Evolutionary conservation across 2,329 filamentous ascomycete genomes (phyloP).

Genomic region (Venturiaceae sp.): DNA sequence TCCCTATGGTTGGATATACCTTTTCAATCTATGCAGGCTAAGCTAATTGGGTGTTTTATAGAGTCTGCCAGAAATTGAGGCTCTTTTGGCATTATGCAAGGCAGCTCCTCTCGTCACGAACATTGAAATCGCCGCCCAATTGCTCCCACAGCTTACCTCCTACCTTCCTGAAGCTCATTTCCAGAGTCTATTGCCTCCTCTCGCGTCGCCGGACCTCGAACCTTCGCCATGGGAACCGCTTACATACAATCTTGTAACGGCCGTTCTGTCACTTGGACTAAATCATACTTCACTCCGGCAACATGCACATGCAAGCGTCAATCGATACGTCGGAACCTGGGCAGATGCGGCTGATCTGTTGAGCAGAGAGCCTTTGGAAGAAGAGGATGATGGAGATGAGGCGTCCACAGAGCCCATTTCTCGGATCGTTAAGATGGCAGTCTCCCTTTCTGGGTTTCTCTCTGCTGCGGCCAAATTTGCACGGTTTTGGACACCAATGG

Average conservation of each 20-base stretch:
- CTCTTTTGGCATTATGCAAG: slow-evolving; percentile 83
- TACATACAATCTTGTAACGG: slow-evolving; percentile 67
- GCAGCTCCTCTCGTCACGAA: slow-evolving; percentile 68
- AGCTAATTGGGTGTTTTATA: slow-evolving; percentile 23
- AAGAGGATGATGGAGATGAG: slow-evolving; percentile 42
- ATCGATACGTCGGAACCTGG: slow-evolving; percentile 65
- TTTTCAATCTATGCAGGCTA: slow-evolving; percentile 4
- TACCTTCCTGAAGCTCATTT: slow-evolving; percentile 80
- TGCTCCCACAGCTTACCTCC: slow-evolving; percentile 68
- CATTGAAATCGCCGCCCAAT: slow-evolving; percentile 62
- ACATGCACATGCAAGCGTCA: slow-evolving; percentile 55
- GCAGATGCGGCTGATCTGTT: slow-evolving; percentile 48
- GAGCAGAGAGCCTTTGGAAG: slow-evolving; percentile 42
- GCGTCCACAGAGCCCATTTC: slow-evolving; percentile 37
- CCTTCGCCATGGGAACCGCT: slow-evolving; percentile 84
- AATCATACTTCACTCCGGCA: slow-evolving; percentile 61
- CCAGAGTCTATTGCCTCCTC: slow-evolving; percentile 57
- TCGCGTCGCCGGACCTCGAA: slow-evolving; percentile 70
- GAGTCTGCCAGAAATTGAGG: slow-evolving; percentile 85
- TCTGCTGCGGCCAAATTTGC: slow-evolving; percentile 70
- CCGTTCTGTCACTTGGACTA: slow-evolving; percentile 70
- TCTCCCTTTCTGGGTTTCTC: slow-evolving; percentile 85
- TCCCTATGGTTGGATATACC: slow-evolving; percentile 24
- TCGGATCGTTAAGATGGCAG: slow-evolving; percentile 64
- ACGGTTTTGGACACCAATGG: slow-evolving; percentile 69